Evolutionary conservation across 805 yeast genomes (phyloP), one percentile per base, ranked within the genome.

Genomic region (Pichia scutulata): DNA sequence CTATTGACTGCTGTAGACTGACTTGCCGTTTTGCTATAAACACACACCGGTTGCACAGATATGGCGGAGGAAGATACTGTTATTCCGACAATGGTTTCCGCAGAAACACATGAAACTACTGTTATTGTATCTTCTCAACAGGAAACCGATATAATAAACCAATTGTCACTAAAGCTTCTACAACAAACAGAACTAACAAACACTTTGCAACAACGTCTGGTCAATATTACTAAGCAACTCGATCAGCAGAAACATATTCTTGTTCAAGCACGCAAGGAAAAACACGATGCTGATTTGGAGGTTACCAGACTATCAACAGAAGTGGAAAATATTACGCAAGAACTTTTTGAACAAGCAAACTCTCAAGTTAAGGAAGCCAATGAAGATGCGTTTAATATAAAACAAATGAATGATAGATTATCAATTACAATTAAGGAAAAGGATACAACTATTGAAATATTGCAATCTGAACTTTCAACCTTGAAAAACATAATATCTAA

Each of bases 281-380:
- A 49, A 24, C 25, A 44, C 19, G 52, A 46, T 2, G 49, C 45
- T 3, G 54, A 53, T 36, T 12, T 46, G 7, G 47, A 47, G 21
- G 48, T 49, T 7, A 49, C 39, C 10, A 21, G 49, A n/a, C 24
- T 51, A 5, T 48, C 51, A 6, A 41, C 74, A 30, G 96, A 88
- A 62, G 85, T 88, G 37, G 93, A 86, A 60, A 95, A 87, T 39
- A 67, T 88, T 44, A 79, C 89, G 1, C 87, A 83, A 1, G 80
- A 89, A 1, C 68, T 88, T 30, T 88, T 88, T 61, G 84, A 80
- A 54, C 93, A 89, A 61, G 96, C 96, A 14, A 88, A 88, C 62
- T 75, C 76, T 46, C 86, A 87, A 87, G 96, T 88, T 7, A 80
- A 84, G 45, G 79, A 82, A 54, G 96, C 95, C 0, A 78, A 86